Evolutionary conservation across 331 rosid species (phyloP), one percentile per base, ranked within the genome.

Genomic region (Cydonia oblonga): DNA sequence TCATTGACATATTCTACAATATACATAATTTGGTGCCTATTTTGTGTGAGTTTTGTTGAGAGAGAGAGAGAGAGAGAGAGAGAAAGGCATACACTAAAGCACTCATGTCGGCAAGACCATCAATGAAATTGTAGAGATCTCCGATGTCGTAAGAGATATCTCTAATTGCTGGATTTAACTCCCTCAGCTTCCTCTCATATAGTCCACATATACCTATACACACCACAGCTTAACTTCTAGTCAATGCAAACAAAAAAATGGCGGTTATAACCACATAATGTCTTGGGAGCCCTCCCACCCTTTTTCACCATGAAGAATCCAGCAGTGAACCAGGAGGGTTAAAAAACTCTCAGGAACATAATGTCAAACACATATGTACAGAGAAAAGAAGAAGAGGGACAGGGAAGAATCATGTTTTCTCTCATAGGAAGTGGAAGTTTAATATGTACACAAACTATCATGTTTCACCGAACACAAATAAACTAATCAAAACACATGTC

Each of bases 101-200:
- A 64, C 98, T 93, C 97, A 93, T 66, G 84, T 93, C 98, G 29
- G 96, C 82, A 62, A 93, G 98, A 24, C 98, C 98, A 70, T 93
- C 96, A n/a, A 93, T 89, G 81, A 93, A 93, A 81, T 91, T 91
- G 85, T 91, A 93, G 80, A 93, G 98, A 84, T 93, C 92, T 33
- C 84, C 73, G 72, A 93, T 91, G 77, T 93, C 98, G 68, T 91
- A 93, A 30, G 98, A 86, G 75, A 93, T 76, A 82, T 89, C 88
- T 79, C 96, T 80, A 82, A 78, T 76, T 22, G 97, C 96, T 7
- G 97, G 98, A 80, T 93, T 91, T 79, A 93, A 83, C 69, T 93
- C 98, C 85, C 87, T 93, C 28, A 93, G 96, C 85, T 93, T 93
- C 88, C 97, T 87, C 78, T 93, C 98, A 77, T 93, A 93, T 32